Evolutionary conservation across 768 basidiomycete genomes (phyloP), one percentile per base, ranked within the genome.

Genomic region (Pisolithus microcarpus): DNA sequence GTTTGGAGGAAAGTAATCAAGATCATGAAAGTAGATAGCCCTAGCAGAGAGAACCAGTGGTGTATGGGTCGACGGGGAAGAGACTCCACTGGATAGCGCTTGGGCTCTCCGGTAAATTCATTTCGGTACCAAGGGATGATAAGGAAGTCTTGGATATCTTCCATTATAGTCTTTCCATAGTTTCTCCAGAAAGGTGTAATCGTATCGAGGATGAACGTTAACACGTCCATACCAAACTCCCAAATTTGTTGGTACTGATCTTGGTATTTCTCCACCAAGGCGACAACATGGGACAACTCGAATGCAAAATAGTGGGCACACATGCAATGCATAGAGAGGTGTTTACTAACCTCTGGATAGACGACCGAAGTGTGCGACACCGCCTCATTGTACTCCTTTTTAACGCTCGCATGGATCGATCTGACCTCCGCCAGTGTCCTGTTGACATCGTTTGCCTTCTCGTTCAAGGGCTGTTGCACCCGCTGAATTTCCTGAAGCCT

Each of bases 71-170:
- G 80, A 49, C 61, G 69, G 21, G 87, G 87, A 49, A 88, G 63
- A 3, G 61, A 66, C 34, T 65, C 62, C 57, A 90, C 79, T 7
- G 70, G 73, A 59, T 87, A 88, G 57, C 80, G 74, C 57, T 84
- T 83, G 36, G 79, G 46, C 69, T 87, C 84, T 30, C 87, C 87
- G 0, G 87, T 88, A 61, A 88, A 90, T 61, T 89, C 87, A 62
- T 90, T 87, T 31, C 87, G 79, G 55, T 90, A 90, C 58, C 86
- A 76, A 7, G 87, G 87, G 52, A 90, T 81, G 57, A 90, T 85
- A 52, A 89, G 78, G 61, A 89, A 89, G 54, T 87, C 85, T 43
- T 82, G 81, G 40, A 87, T 75, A 58, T 90, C 87, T 60, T 86
- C 79, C 30, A 85, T 84, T 47, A 90, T 87, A n/a, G 79, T 78